These are phyloP conservation scores for Vachellia collinsii DNA, from an alignment of 306 rosid species.

Conservation along the genomic window DNA sequence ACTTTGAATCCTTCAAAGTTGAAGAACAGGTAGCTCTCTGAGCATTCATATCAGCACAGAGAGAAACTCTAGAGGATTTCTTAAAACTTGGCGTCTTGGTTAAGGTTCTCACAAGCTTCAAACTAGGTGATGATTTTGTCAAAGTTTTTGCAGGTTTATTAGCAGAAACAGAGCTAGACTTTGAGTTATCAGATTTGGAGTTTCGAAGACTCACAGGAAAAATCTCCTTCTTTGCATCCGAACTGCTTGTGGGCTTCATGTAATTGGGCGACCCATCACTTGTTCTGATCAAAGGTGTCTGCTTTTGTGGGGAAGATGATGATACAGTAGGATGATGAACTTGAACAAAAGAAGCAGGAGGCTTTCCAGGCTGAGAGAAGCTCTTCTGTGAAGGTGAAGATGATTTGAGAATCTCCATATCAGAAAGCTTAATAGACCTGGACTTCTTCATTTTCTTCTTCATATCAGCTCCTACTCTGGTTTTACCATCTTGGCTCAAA, in stretches of 20 bases:
- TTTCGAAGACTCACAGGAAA: conserved; percentile 54
- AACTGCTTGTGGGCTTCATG: conserved; percentile 92
- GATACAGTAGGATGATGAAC: background rate
- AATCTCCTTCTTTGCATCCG: conserved; percentile 77
- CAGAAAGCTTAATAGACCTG: conserved; percentile 64
- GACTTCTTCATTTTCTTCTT: conserved; percentile 87
- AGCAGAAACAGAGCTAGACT: conserved; percentile 44
- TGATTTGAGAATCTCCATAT: conserved; percentile 56
- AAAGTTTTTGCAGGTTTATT: conserved; percentile 49
- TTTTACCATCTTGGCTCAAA: conserved; percentile 66
- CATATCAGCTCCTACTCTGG: conserved; percentile 73
- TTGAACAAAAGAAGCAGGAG: background rate
- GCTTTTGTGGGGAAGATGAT: conserved; percentile 27
- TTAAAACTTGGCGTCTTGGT: conserved; percentile 78
- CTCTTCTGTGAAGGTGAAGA: background rate
- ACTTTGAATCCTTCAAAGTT: conserved; percentile 76
- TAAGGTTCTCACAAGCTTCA: conserved; percentile 67
- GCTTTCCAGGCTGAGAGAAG: background rate
- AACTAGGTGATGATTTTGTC: conserved; percentile 51
- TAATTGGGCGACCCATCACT: conserved; percentile 76
- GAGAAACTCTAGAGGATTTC: conserved; percentile 56
- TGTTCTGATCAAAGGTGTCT: conserved; percentile 42
- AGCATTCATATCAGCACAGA: conserved; percentile 52
- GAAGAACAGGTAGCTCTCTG: conserved; percentile 86
- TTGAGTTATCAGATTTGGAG: conserved; percentile 44